Base-by-base conservation (phyloP, 345 rosid genomes). In the Arabidopsis arenosa region DNA sequence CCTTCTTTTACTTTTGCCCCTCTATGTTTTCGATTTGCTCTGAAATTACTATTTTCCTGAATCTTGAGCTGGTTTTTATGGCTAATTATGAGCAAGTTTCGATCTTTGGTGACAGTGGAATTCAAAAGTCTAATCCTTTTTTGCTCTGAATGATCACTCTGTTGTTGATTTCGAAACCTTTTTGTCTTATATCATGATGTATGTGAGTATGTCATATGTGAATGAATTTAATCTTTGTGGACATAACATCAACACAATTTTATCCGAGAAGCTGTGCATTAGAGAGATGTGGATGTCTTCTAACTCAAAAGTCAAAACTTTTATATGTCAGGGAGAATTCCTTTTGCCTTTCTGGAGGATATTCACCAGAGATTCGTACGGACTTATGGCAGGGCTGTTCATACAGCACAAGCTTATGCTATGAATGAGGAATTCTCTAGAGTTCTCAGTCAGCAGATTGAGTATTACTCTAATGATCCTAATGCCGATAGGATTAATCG, bases 371-470 rank as follows among this genome's bases (percentile, higher is more conserved):
- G 93, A 76, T 92, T 95, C 82, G 90, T 95, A 85, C 85, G 94
- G 83, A 95, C 87, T 71, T 95, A 95, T 75, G 93, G 92, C 26
- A 63, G 87, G 61, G 96, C 93, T 10, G 97, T 91, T 66, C 88
- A 80, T 63, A 83, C 87, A 82, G 99, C 94, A 5, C 96, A 87
- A 79, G 97, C 98, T 41, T 95, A 95, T 78, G 94, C 97, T 1
- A 89, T 95, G 99, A 95, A 92, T 72, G 98, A 95, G 51, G 99
- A 95, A 21, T 95, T 95, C 70, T 95, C 99, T 0, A 87, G 98
- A 86, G 97, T 92, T 69, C 85, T 95, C 77, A 97, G 84, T 81
- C 98, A 92, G 83, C 98, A 95, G 84, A 95, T 95, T 94, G 99
- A 89, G 70, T 90, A 90, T 65, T 95, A 89, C 87, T 92, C 99